These are phyloP conservation scores for Silybum marianum DNA, from an alignment of 129 eudicot genomes.

Conservation along the genomic window DNA sequence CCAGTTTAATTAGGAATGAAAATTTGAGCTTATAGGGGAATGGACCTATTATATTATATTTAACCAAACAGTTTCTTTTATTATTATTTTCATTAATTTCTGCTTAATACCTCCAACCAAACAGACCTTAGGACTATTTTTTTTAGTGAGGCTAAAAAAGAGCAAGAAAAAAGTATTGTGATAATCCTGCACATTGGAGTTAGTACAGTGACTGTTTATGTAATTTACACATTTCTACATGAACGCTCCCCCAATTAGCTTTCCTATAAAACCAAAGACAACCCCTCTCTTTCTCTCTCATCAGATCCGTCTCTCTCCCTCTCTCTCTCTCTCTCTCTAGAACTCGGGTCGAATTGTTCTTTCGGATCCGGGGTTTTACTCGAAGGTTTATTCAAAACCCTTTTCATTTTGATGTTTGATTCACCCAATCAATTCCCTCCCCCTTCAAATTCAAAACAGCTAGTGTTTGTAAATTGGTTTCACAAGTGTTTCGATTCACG, in stretches of 20 bases:
- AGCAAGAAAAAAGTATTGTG: not conserved
- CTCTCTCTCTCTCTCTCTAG: conserved; percentile 22
- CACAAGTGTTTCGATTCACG: conserved; percentile 5
- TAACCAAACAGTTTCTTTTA: too few relatives aligned
- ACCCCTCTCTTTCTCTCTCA: conserved; percentile 27
- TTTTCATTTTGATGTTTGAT: not conserved
- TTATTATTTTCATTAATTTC: too few relatives aligned
- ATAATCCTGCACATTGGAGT: not conserved
- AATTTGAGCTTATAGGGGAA: too few relatives aligned
- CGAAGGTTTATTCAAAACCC: conserved; percentile 37
- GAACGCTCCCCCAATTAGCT: conserved; percentile 9
- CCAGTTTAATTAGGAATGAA: too few relatives aligned
- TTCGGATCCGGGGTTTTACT: conserved; percentile 38
- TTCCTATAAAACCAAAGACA: conserved; percentile 33
- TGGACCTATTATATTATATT: too few relatives aligned
- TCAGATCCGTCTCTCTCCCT: conserved; percentile 16
- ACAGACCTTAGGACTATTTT: too few relatives aligned
- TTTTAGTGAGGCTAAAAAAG: too few relatives aligned
- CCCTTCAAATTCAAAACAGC: conserved; percentile 35
- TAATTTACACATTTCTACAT: not conserved
- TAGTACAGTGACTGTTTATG: conserved; percentile 23
- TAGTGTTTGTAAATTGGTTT: not conserved
- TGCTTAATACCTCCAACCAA: too few relatives aligned
- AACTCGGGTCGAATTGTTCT: conserved; percentile 27
- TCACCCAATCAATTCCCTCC: conserved; percentile 32